phyloP scores from a whole-genome alignment of 202 grass and related monocot genomes.

The Elaeis oleifera region DNA sequence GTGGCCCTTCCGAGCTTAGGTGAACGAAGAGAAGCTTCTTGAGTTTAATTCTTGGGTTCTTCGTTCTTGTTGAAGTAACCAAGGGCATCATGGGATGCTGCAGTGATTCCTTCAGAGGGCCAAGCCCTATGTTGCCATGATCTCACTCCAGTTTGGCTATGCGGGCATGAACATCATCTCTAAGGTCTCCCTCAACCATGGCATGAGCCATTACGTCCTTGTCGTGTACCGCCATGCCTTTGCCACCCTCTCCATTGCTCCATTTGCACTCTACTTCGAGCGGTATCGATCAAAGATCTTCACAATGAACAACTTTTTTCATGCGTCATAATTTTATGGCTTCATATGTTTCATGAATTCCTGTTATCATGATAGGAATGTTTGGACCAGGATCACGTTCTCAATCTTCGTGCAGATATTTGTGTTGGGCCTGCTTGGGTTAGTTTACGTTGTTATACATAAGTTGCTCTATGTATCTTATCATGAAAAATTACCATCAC shows the following conservation, averaged over 20 bases:
- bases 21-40: no score
- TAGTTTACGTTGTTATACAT: slow-evolving; percentile 16
- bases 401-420: slow-evolving; percentile 80
- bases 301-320: not conserved
- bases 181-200: slow-evolving; percentile 82
- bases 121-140: slow-evolving; percentile 93
- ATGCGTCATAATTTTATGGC: no score
- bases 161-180: slow-evolving; percentile 95
- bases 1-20: no score
- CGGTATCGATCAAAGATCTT: slow-evolving; percentile 25
- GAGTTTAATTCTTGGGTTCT: no score
- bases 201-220: slow-evolving; percentile 98
- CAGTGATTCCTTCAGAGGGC: slow-evolving; percentile 48
- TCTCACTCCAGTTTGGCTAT: slow-evolving; percentile 92
- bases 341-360: not conserved
- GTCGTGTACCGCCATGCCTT: slow-evolving; percentile 97
- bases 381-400: slow-evolving; percentile 80
- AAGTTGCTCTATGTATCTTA: no score
- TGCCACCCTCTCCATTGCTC: slow-evolving; percentile 78
- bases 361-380: slow-evolving; percentile 40
- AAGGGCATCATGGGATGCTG: slow-evolving; percentile 35
- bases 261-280: slow-evolving; percentile 78
- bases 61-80: not conserved
- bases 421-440: slow-evolving; percentile 85
- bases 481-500: no score